Base-by-base conservation (phyloP, 306 rosid species). In the Macrotyloma uniflorum region DNA sequence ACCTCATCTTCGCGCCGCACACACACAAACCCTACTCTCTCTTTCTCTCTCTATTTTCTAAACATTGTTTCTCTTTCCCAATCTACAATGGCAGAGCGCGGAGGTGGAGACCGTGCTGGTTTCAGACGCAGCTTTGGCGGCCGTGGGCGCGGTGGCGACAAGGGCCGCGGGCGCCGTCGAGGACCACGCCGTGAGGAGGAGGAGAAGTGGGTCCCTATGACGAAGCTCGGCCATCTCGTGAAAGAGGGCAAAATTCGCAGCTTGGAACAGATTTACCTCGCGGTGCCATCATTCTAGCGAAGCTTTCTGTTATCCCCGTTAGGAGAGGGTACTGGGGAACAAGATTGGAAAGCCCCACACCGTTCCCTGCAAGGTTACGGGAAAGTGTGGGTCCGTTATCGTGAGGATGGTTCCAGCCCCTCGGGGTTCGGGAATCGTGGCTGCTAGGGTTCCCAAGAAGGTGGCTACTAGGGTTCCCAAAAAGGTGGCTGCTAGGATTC, bases 341-440 rank as follows among this genome's bases (percentile, higher is more conserved):
- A 91, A 89, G 91, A 91, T 91, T 12, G 94, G 97, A 1, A 89
- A 88, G 55, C 97, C 97, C 0, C 97, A 91, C 53, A 91, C 97
- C 0, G 94, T 91, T 22, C 97, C 97, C 0, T 91, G 83, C 23
- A 86, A 86, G 75, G 89, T 86, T 4, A 86, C 89, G 0, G 89
- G 89, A 1, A 86, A 86, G 50, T 83, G 89, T 28, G 89, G 89
- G 0, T 83, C 85, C 3, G 89, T 86, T 19, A 86, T 85, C 0
- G 87, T 86, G 0, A 42, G 89, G 9, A 86, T 86, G 89, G 89
- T 86, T 67, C 89, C 87, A 0, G 87, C 87, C 0, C 85, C 89
- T 1, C 50, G 89, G 13, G 89, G 87, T 30, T 49, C 85, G 0
- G 89, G 89, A 0, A 86, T 86, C 3, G 87, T 86, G 5, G 89